Conservation (phyloP, 805 yeast genomes). For the Ogataea paraovalis region DNA sequence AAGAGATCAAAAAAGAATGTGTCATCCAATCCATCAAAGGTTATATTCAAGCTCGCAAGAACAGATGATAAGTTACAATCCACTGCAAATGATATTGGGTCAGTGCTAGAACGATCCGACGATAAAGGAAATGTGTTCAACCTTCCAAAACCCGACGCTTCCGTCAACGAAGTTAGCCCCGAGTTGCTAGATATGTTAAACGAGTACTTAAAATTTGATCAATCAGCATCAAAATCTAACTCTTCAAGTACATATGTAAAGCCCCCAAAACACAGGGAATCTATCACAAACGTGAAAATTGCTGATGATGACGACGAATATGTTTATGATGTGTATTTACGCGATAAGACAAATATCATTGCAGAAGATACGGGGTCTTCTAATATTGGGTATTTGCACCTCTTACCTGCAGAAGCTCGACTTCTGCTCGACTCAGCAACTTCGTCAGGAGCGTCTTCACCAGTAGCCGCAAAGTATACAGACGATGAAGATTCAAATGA, state of each 20-base stretch:
- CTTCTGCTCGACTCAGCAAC: constrained; percentile 7
- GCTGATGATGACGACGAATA: constrained; percentile 45
- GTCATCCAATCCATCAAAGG: constrained; percentile 17
- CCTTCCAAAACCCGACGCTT: constrained; percentile 17
- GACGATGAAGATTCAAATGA: constrained; percentile 88
- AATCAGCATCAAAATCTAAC: constrained; percentile 1
- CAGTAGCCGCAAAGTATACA: constrained; percentile 24
- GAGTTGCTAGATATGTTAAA: constrained; percentile 74
- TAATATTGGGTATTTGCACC: constrained; percentile 48
- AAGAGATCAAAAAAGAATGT: constrained; percentile 36
- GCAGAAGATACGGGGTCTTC: constrained; percentile 31
- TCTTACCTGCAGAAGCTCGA: constrained; percentile 47
- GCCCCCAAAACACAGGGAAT: constrained; percentile 29
- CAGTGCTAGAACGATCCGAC: constrained; percentile 16
- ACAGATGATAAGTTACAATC: constrained; percentile 35
- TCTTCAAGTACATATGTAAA: constrained; percentile 14
- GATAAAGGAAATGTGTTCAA: constrained; percentile 20
- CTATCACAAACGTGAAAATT: constrained; percentile 17
- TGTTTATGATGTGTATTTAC: constrained; percentile 86
- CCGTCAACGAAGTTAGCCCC: constrained; percentile 40
- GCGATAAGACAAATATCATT: constrained; percentile 44
- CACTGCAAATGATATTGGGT: constrained; percentile 13
- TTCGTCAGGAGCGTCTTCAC: neutral
- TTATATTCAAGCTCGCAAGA: constrained; percentile 44
- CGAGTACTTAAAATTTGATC: constrained; percentile 46